Base-by-base conservation (phyloP, 2,329 filamentous ascomycete species). In the Cercospora nicotianae region DNA sequence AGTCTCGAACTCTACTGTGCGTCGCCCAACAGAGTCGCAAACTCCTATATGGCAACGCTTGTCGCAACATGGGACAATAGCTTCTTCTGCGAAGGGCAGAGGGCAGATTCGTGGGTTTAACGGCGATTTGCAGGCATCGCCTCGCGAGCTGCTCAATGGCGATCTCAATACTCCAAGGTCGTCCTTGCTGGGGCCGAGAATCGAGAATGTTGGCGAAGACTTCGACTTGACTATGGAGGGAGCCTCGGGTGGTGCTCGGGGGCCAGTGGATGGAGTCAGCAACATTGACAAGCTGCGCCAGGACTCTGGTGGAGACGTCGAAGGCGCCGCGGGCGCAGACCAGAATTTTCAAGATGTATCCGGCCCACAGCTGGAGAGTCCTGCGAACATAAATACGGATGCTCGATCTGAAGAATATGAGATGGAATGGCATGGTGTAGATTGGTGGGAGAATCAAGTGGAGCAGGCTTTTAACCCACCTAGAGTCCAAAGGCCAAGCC, bases 201-300 rank as follows among this genome's bases (percentile, higher is more conserved):
- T 65, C 9, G 39, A 26, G 7, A 23, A 20, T n/a, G 57, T 65
- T 33, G 64, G 64, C 28, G 64, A 65, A 57, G 64, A 65, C 42
- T 61, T 65, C 30, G 64, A 53, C 16, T 13, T 51, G 18, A 30
- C 12, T 26, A 61, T 65, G 64, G 28, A 65, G 20, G 64, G 64
- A 10, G 18, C 5, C 33, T 16, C 26, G 6, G 9, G n/a, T 8
- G 53, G 30, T 33, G 16, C 3, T 59, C 61, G 16, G 31, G 20
- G 20, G 13, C 57, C 20, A 4, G 33, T n/a, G 8, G 23, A 28
- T 12, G 48, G 20, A 26, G 30, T n/a, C 18, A 12, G 45, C 26
- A 31, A 13, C 20, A 28, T 7, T 23, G 62, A 42, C 53, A 58
- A 30, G 62, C 18, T 13, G 7, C 62, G 33, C 5, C 62, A 64